Evolutionary conservation across 2,329 filamentous ascomycete species (phyloP), one percentile per base, ranked within the genome.

Genomic region (Dothistroma pini): DNA sequence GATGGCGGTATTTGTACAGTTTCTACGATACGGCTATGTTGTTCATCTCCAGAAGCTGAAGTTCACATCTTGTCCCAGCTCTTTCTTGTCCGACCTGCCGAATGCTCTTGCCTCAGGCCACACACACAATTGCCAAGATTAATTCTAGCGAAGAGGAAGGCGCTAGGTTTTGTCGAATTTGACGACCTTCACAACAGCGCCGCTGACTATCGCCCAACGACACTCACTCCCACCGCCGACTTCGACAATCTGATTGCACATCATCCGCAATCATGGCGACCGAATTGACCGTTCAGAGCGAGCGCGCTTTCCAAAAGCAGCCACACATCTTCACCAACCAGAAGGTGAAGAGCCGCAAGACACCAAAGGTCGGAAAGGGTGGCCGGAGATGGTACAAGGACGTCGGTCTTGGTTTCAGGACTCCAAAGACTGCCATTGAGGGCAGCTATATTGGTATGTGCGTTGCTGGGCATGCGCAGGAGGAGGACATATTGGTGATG

Each of bases 291-390:
- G 95, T 99, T 83, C 95, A 99, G 89, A 96, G 91, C 81, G 95
- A 99, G 89, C 93, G 95, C 86, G 95, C 95, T 87, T 99, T 90
- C 91, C 95, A 97, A 84, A 99, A 99, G 89, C 93, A 99, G 88
- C 95, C 95, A 81, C 95, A 99, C 84, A 96, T 99, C 87, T 99
- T 97, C 91, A 88, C 90, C 78, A 97, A 97, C 89, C 86, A 89
- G 79, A 99, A 99, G 89, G 84, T 85, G 81, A 91, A 92, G 86
- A 83, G 87, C 79, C 89, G 90, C 83, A 91, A 89, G 80, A 84
- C 84, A 81, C 89, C 82, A 76, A 82, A 88, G 80, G 89, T 89
- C 75, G 92, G 92, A 81, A 96, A 96, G 88, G 89, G 87, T 80
- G 91, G 91, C 76, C 89, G 91, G 83, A 89, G 93, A 93, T 93